Base-by-base conservation (phyloP, 805 yeast genomes). In the Komagataella phaffii region DNA sequence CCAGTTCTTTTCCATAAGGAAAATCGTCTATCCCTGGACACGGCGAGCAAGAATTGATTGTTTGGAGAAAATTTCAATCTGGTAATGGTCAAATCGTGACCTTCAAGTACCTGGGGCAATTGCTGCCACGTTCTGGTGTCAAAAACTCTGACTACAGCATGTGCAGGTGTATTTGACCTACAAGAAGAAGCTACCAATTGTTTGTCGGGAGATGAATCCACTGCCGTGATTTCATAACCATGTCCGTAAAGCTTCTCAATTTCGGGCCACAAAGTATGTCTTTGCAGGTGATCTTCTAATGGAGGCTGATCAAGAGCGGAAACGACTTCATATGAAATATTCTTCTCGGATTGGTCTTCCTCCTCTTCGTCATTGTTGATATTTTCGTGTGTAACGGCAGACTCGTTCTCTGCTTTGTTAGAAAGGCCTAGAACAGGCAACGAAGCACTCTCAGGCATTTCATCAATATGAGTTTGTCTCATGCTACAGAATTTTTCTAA, bases 231-330 rank as follows among this genome's bases (percentile, higher is more conserved):
- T 64, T 95, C 99, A 66, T 88, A 95, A 7, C 99, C 99, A 64
- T 93, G 99, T 0, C 99, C 99, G 61, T 93, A 93, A 47, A 93
- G 67, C 64, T 93, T 93, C 60, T 93, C 99, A 52, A 84, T 70
- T 62, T 93, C 99, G 0, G 99, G 99, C 84, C 95, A 93, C 51
- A 93, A 70, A 0, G 98, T 87, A 61, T 83, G 88, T 60, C 98
- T 76, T 64, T 93, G 98, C 24, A 93, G 70, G 54, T 87, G 86
- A 60, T 91, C 96, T 64, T 93, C 99, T 48, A 84, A 68, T 0
- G 99, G 98, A 7, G 96, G 90, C 0, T 67, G 61, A 0, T 56
- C 55, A 47, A 85, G 65, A 0, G 71, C 59, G 3, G 70, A 63
- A 19, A 81, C 64, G n/a, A 77, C 63, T 46, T 76, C 80, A 45